Base-by-base conservation (phyloP, 2,329 filamentous ascomycete species). In the Xylaria polymorpha region DNA sequence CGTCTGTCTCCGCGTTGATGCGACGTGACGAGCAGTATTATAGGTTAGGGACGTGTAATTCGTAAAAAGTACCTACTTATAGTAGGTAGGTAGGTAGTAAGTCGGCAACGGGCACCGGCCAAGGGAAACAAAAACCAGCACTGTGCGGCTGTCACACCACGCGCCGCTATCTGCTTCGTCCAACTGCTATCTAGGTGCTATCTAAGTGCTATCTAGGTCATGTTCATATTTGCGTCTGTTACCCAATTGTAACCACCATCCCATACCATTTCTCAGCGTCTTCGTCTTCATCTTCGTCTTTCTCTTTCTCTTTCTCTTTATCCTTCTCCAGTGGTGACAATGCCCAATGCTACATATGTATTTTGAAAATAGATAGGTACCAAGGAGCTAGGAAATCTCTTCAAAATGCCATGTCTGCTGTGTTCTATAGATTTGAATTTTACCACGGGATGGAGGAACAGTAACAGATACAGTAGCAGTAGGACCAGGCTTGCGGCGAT, bases 81-180 rank as follows among this genome's bases (percentile, higher is more conserved):
- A n/a, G n/a, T n/a, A n/a, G n/a, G 25, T 29, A 29, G 4, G 43
- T 58, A 55, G 39, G 29, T 58, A 62, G 59, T 41, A 55, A 46
- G 53, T 59, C 29, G 50, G 32, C 50, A 25, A 25, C 29, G 2
- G 25, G 25, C 25, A 29, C 25, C 25, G 25, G 35, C 41, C 12
- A 25, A 14, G 39, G 20, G 41, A 56, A 39, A n/a, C 10, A 18
- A 51, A 64, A 58, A 35, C 29, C 60, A 68, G 43, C 68, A 71
- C 68, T 66, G 68, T 71, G 68, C 66, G 46, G 43, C 41, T 44
- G 66, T 71, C 44, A 68, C 66, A 56, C 53, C 5, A 50, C n/a
- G 4, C 29, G 43, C 59, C 9, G 32, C 43, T 53, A 61, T 60
- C 48, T 67, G 18, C 55, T 46, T 44, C 18, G 37, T 53, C 32